phyloP scores from a whole-genome alignment of 257 asterid species.

The Fraxinus quadrangulata region DNA sequence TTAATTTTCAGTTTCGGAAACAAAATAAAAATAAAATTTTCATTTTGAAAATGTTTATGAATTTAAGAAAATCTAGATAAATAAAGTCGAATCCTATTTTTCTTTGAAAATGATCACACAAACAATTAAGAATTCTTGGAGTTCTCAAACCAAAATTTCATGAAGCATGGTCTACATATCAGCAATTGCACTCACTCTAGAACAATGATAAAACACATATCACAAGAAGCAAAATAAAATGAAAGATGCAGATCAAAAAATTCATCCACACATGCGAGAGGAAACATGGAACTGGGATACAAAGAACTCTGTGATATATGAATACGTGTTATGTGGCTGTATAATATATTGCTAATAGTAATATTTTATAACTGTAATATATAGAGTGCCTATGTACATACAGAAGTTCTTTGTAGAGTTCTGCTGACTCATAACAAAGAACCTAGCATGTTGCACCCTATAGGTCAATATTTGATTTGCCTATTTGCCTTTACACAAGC shows the following conservation, averaged over 20 bases:
- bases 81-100: background rate
- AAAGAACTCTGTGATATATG: background rate
- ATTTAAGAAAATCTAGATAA: background rate
- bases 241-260: background rate
- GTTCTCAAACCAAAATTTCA: background rate
- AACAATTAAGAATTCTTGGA: background rate
- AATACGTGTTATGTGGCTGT: background rate
- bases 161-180: background rate
- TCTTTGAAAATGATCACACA: background rate
- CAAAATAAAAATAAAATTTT: background rate
- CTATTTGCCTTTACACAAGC: background rate
- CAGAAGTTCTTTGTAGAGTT: constrained; percentile 2
- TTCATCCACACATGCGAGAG: background rate
- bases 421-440: background rate
- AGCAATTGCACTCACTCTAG: background rate
- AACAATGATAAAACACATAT: background rate
- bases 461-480: background rate
- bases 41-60: background rate
- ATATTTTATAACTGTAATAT: background rate
- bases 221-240: background rate
- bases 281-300: background rate
- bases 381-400: background rate
- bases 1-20: background rate
- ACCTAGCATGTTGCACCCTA: background rate
- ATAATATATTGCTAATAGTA: background rate